Percentiles rank a stretch among this genome's conserved stretches.
Conservation (phyloP, 257 asterid genomes). For the Solanum commersonii region DNA sequence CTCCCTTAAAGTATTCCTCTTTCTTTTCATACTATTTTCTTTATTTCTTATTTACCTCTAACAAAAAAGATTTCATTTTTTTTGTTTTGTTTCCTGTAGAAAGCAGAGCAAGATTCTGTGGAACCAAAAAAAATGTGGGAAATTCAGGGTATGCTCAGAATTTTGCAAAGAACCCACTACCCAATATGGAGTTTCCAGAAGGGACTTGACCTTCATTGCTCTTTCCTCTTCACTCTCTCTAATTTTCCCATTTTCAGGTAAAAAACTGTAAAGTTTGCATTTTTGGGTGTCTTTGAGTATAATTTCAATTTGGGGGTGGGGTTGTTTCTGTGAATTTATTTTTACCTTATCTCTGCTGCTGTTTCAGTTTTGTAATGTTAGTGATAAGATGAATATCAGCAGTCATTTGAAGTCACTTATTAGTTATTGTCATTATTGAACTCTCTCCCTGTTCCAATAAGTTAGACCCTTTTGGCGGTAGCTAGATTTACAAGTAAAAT, state of each 20-base stretch:
- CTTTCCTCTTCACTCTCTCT: slow-evolving; percentile 50
- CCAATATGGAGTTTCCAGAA: slow-evolving; percentile 33
- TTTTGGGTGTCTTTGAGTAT: background rate
- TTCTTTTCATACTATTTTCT: background rate
- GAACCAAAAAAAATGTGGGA: slow-evolving; percentile 6
- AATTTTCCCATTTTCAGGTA: slow-evolving; percentile 43
- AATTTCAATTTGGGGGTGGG: background rate
- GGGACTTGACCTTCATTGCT: slow-evolving; percentile 47
- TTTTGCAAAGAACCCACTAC: slow-evolving; percentile 22
- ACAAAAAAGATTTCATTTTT: background rate
- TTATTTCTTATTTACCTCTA: background rate
- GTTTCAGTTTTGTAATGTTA: background rate
- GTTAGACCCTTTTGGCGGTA: background rate
- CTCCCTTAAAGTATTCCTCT: background rate
- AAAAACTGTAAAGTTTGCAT: background rate
- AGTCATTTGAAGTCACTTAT: background rate
- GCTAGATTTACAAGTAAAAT: background rate
- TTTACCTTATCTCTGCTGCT: background rate
- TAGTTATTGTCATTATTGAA: background rate
- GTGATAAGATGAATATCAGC: background rate
- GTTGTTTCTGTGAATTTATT: background rate
- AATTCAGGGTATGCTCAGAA: slow-evolving; percentile 14
- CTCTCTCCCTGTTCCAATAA: background rate
- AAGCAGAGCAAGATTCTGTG: background rate
- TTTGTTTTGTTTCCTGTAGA: background rate